Conservation (phyloP, 2,329 filamentous ascomycete genomes). For the Penicillium freii region DNA sequence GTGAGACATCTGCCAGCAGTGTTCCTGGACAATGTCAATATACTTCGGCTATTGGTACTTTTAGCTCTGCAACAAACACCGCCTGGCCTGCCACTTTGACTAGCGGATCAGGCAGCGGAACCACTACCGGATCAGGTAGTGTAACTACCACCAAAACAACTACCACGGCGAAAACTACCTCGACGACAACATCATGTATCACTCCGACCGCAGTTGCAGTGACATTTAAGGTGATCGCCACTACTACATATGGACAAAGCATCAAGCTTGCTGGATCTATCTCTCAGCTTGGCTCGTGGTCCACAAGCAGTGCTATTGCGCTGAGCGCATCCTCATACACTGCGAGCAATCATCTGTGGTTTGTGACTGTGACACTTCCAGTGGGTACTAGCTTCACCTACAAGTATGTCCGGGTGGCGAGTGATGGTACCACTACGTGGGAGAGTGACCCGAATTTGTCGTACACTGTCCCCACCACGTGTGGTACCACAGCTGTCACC, state of each 20-base stretch:
- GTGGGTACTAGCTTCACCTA: slow-evolving; percentile 53
- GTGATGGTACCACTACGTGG: slow-evolving; percentile 9
- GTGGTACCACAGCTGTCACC: slow-evolving; percentile 32
- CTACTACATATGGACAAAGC: slow-evolving; percentile 61
- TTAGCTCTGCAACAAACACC: slow-evolving; percentile 33
- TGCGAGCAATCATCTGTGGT: slow-evolving; percentile 60
- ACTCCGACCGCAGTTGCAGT: slow-evolving; percentile 50
- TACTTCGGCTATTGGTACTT: slow-evolving; percentile 36
- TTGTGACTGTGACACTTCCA: slow-evolving; percentile 53
- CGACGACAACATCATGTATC: slow-evolving; percentile 30
- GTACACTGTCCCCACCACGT: slow-evolving; percentile 43
- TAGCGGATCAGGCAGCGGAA: slow-evolving; percentile 13
- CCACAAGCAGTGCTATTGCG: slow-evolving; percentile 53
- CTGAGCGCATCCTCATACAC: slow-evolving; percentile 62
- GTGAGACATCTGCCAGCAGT: slow-evolving; percentile 30
- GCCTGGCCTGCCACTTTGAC: slow-evolving; percentile 34
- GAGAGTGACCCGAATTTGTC: slow-evolving; percentile 35
- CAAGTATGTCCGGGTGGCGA: slow-evolving; percentile 11
- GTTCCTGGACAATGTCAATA: slow-evolving; percentile 32
- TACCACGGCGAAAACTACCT: slow-evolving; percentile 16
- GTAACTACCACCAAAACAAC: slow-evolving; percentile 16
- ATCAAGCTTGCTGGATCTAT: slow-evolving; percentile 65
- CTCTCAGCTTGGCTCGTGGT: slow-evolving; percentile 62
- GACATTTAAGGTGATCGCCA: slow-evolving; percentile 60
- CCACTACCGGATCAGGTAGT: slow-evolving; percentile 1